Percentiles rank a stretch among this genome's conserved stretches.
Evolutionary conservation across 2,329 filamentous ascomycete species (phyloP).

Genomic region (Metarhizium sp.): DNA sequence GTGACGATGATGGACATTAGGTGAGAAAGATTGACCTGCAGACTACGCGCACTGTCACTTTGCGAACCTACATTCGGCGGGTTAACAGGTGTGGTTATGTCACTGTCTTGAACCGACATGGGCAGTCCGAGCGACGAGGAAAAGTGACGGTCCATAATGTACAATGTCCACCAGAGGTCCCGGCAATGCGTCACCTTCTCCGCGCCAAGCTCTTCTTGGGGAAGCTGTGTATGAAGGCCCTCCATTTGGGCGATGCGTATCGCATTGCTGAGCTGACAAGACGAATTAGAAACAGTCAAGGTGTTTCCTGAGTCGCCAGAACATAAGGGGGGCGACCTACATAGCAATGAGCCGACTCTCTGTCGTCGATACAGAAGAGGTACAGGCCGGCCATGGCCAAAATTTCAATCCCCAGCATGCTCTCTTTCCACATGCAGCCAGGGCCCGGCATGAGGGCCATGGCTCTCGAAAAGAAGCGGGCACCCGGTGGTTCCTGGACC

Average conservation of each 20-base stretch:
- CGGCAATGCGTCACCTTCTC: constrained; percentile 23
- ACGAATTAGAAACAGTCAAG: not conserved
- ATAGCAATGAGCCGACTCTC: constrained; percentile 22
- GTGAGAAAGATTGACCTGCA: constrained; percentile 26
- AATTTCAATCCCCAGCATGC: constrained; percentile 26
- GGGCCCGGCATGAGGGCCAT: constrained; percentile 27
- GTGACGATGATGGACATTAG: constrained; percentile 25
- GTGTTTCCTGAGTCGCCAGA: fast-evolving
- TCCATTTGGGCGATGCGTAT: constrained; percentile 31
- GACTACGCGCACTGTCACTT: constrained; percentile 19
- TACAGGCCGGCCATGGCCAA: constrained; percentile 26
- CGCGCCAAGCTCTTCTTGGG: constrained; percentile 23
- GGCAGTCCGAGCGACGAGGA: constrained; percentile 28
- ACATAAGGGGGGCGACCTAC: constrained; percentile 8
- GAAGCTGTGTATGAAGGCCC: constrained; percentile 29
- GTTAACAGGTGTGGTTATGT: constrained; percentile 25
- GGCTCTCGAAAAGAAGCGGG: constrained; percentile 21
- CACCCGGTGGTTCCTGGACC: constrained; percentile 17
- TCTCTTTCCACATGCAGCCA: constrained; percentile 24
- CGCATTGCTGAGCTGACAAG: constrained; percentile 25
- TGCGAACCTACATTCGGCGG: constrained; percentile 16
- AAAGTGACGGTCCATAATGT: constrained; percentile 30
- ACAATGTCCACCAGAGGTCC: constrained; percentile 31
- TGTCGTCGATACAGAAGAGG: constrained; percentile 26
- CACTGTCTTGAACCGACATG: constrained; percentile 26